phyloP scores from a whole-genome alignment of 306 rosid genomes.

The Chamaecrista fasciculata region DNA sequence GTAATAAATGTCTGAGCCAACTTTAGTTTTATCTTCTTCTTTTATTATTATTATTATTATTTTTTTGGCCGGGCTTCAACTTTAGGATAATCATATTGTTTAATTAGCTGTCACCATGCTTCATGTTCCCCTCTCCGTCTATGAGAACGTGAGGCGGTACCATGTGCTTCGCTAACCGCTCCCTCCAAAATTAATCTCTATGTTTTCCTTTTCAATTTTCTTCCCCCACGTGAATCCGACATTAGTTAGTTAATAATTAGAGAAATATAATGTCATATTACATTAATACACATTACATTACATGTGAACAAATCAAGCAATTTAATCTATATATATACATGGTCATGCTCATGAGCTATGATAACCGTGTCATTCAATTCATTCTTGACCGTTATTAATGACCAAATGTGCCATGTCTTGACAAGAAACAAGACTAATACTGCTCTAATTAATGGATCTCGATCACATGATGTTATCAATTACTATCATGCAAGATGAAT shows the following conservation, averaged over 20 bases:
- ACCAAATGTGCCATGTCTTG: neutral
- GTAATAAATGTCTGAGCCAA: neutral
- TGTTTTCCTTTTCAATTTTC: neutral
- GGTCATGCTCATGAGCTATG: no score
- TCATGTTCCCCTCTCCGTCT: neutral
- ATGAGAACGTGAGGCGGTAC: slow-evolving; percentile 22
- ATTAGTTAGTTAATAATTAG: no score
- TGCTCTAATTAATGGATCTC: no score
- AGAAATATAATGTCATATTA: neutral
- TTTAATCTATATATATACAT: neutral
- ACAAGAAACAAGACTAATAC: neutral
- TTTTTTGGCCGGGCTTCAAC: neutral
- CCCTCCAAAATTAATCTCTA: neutral
- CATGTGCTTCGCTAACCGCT: slow-evolving; percentile 35
- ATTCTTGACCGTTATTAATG: neutral
- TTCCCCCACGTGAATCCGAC: no score
- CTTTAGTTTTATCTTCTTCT: no score
- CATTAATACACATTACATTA: neutral
- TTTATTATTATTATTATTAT: no score
- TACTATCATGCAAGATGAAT: no score
- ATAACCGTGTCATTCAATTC: no score
- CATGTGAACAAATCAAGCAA: neutral
- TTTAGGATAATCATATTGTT: slow-evolving; percentile 20
- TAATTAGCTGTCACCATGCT: slow-evolving; percentile 28
- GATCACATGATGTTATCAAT: no score